Base-by-base conservation (phyloP, 2,329 filamentous ascomycete genomes). In the Fusarium fujikuroi region DNA sequence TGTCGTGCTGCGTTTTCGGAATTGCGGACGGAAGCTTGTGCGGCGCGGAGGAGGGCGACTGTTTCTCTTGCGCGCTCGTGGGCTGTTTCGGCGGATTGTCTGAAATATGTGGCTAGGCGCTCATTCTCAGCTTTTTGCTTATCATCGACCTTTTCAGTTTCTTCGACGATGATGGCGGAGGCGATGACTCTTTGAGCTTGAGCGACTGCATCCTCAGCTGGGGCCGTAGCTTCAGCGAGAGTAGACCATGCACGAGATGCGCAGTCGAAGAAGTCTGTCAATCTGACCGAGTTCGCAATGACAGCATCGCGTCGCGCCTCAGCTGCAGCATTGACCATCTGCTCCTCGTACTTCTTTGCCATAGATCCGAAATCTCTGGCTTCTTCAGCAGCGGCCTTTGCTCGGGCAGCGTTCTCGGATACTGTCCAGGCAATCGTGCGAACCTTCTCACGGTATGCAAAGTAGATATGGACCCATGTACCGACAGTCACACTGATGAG, bases 161-260 rank as follows among this genome's bases (percentile, higher is more conserved):
- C 70, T 21, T 72, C 70, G 1, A 56, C 62, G 11, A 71, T 62
- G 2, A 70, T 65, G 0, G 70, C 70, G 0, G 70, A 62, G 3
- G 72, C 70, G 4, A 72, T 60, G 16, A 72, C 65, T 1, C 70
- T 50, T 28, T 68, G 52, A 1, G 70, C 70, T 15, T 72, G 72
- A 1, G 73, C 46, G 18, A 72, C 65, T 6, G 66, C 60, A 12
- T 72, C 70, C 15, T 72, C 70, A 1, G 66, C 70, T n/a, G 65
- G 70, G 2, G 70, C 70, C 0, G 70, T 72, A 7, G 66, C 70
- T 34, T 72, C 69, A n/a, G 60, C 70, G 1, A 72, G 36, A 1
- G 60, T 52, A 47, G 70, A 60, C 70, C 70, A 72, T 2, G 70
- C 70, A 1, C 65, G 70, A 59, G 70, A 58, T 5, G 70, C 70